Conservation (phyloP, 805 yeast genomes). For the Yamadazyma laniorum region DNA sequence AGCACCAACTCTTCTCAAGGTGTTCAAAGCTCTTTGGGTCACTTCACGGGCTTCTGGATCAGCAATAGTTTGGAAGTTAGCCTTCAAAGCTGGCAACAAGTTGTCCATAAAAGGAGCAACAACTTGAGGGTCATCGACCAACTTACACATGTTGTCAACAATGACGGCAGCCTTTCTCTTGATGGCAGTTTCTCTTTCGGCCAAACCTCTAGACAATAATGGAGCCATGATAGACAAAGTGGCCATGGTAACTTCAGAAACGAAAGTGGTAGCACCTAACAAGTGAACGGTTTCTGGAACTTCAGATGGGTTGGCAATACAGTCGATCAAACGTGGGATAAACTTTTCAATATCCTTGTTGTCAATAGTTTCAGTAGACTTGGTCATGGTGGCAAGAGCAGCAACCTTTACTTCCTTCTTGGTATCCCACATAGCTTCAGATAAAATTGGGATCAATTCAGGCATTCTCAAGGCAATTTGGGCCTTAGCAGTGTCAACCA, state of each 20-base stretch:
- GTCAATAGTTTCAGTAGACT: conserved; percentile 95
- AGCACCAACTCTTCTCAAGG: conserved; percentile 98
- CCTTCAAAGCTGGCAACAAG: conserved; percentile 93
- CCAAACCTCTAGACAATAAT: conserved; percentile 97
- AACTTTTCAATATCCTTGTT: conserved; percentile 99
- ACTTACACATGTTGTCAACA: conserved; percentile 99
- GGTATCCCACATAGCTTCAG: conserved; percentile 99
- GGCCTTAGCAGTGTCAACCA: conserved; percentile 91
- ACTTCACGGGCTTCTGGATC: conserved; percentile 99
- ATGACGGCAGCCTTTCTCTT: conserved; percentile 99
- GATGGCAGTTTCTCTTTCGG: conserved; percentile 99
- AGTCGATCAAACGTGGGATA: conserved; percentile 94
- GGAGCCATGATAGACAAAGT: conserved; percentile 99
- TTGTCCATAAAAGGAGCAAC: conserved; percentile 98
- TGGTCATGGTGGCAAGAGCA: conserved; percentile 93
- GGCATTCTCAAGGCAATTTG: conserved; percentile 99
- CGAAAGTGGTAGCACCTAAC: conserved; percentile 99
- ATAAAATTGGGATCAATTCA: conserved; percentile 95
- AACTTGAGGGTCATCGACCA: conserved; percentile 99
- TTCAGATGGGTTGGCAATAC: conserved; percentile 95
- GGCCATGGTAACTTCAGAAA: conserved; percentile 99
- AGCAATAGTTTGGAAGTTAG: conserved; percentile 94
- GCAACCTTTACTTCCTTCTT: conserved; percentile 96
- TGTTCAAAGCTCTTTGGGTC: conserved; percentile 93
- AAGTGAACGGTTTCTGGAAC: conserved; percentile 99